Evolutionary conservation across 2,329 filamentous ascomycete species (phyloP).

Genomic region (Intubia oerlemansii): DNA sequence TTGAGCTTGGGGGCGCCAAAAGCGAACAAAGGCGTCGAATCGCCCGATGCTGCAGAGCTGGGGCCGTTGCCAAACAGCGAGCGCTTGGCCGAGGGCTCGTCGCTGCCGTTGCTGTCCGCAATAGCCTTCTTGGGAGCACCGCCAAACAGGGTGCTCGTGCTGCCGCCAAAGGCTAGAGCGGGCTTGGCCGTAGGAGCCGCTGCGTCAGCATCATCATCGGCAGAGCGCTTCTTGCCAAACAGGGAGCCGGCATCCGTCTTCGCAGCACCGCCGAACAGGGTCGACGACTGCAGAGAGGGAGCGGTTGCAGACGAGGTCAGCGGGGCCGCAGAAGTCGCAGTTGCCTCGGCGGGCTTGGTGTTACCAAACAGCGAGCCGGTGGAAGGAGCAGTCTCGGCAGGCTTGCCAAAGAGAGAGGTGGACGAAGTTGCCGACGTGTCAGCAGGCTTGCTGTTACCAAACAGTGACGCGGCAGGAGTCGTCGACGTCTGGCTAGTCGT

Average conservation of each 20-base stretch:
- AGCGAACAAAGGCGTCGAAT: conserved; percentile 3
- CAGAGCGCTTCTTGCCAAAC: conserved; percentile 2
- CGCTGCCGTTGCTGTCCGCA: conserved; percentile 6
- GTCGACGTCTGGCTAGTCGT: background rate
- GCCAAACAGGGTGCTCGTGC: conserved; percentile 2
- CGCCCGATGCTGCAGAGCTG: conserved; percentile 1
- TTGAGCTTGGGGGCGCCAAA: conserved; percentile 5
- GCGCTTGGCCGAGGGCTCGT: conserved; percentile 10
- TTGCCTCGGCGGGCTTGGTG: background rate
- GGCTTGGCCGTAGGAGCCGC: conserved; percentile 1
- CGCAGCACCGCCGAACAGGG: conserved; percentile 19
- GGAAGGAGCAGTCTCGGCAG: background rate
- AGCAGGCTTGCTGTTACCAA: background rate
- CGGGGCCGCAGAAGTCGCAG: too few relatives aligned
- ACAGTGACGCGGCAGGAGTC: background rate
- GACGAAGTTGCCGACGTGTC: conserved; percentile 1
- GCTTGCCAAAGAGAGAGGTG: conserved; percentile 5
- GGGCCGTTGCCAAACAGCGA: conserved; percentile 9
- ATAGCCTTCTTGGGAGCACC: too few relatives aligned
- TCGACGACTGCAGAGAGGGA: conserved; percentile 11
- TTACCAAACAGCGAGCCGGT: background rate
- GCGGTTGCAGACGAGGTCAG: conserved; percentile 1
- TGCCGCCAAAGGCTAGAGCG: background rate
- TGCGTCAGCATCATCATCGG: conserved; percentile 3
- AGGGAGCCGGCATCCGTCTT: conserved; percentile 8